phyloP scores from a whole-genome alignment of 495 filamentous ascomycete species.

The Hypomontagnella submonticulosa region DNA sequence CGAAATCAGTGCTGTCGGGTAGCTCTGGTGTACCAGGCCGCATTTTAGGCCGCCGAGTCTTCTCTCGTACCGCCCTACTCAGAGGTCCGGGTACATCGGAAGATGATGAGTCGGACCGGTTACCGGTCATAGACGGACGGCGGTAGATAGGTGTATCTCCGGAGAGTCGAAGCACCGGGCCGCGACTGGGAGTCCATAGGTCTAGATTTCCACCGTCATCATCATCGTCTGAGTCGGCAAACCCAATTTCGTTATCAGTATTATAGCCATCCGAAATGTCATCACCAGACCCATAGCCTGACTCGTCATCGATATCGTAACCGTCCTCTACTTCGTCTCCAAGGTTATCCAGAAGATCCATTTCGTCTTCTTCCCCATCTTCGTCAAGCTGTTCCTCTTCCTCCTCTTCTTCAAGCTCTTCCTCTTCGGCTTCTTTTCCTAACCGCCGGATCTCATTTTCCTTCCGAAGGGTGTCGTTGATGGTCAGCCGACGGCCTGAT shows the following conservation, averaged over 20 bases:
- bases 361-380: constrained; percentile 60
- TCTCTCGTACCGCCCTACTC: constrained; percentile 40
- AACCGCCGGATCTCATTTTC: constrained; percentile 88
- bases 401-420: constrained; percentile 77
- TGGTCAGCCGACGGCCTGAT: constrained; percentile 75
- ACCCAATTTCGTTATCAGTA: constrained; percentile 95
- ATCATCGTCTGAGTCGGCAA: constrained; percentile 87
- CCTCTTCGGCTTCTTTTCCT: constrained; percentile 90
- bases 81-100: constrained; percentile 36
- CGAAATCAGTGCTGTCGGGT: constrained; percentile 97
- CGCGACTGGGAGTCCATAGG: constrained; percentile 78
- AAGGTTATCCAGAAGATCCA: constrained; percentile 44
- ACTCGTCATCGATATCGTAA: constrained; percentile 58
- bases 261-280: constrained; percentile 82
- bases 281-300: constrained; percentile 72
- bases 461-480: constrained; percentile 89
- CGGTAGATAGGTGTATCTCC: constrained; percentile 52
- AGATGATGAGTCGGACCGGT: constrained; percentile 56
- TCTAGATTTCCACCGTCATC: constrained; percentile 81
- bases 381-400: constrained; percentile 63
- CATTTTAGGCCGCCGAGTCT: constrained; percentile 62
- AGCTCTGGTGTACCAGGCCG: constrained; percentile 82
- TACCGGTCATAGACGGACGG: constrained; percentile 51
- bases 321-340: constrained; percentile 61
- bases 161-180: constrained; percentile 57